Base-by-base conservation (phyloP, 768 basidiomycete species). In the Phallus indusiatus region DNA sequence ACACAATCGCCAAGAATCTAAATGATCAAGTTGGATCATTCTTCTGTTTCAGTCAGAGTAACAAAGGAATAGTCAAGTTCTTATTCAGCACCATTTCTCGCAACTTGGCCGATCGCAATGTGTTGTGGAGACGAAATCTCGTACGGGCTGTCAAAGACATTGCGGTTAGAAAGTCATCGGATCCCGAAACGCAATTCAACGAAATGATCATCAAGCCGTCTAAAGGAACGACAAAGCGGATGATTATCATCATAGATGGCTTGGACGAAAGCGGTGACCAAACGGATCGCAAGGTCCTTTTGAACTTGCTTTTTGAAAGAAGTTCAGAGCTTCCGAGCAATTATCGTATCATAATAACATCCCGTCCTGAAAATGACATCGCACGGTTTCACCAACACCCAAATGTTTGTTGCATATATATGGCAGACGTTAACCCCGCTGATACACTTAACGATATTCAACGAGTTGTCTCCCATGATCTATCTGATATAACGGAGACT, bases 181-280 rank as follows among this genome's bases (percentile, higher is more conserved):
- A n/a, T n/a, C n/a, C n/a, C n/a, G n/a, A n/a, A n/a, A n/a, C n/a
- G n/a, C n/a, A n/a, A n/a, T n/a, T n/a, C n/a, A n/a, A n/a, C n/a
- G n/a, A n/a, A n/a, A n/a, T n/a, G n/a, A n/a, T n/a, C 8, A 35
- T 54, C 2, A 28, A 54, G 18, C 53, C 53, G 9, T 2, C 21
- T 1, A 20, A 2, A 20, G 22, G 10, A 1, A 21, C n/a, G n/a
- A 20, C 18, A 11, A 69, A 69, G 0, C 73, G 73, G 12, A 47
- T 75, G 2, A 37, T 74, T 11, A 55, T 74, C 7, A 65, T 75
- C 18, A 66, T 75, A 17, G 73, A 76, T 47, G 73, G 65, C 10
- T 63, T 73, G 18, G 69, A 73, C 34, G 65, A 67, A 53, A 68
- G 49, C 46, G 20, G 53, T 21, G 17, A 53, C 53, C 17, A 50